Base-by-base conservation (phyloP, 306 rosid genomes). In the Fragaria ananassa region DNA sequence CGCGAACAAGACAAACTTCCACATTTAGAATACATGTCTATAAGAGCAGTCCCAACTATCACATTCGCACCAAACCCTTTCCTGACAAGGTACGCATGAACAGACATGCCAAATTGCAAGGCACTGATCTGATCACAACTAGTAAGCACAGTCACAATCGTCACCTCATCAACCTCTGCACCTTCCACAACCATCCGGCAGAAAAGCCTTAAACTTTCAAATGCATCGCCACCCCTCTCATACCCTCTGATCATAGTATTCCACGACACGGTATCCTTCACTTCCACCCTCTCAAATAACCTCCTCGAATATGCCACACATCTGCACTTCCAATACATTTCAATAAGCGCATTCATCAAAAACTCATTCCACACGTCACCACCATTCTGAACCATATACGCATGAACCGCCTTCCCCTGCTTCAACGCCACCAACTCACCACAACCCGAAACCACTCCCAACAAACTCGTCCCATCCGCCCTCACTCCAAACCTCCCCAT, bases 21-120 rank as follows among this genome's bases (percentile, higher is more conserved):
- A 60, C 91, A 89, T 71, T 87, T 89, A 46, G 90, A 80, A 70
- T 89, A 89, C 93, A 87, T 86, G 86, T 83, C 83, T 51, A 87
- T 13, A 41, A 89, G 88, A n/a, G 91, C 82, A 61, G 89, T 84
- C 65, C 81, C 85, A 74, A 87, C 87, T 37, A 80, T 80, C 14
- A 79, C 74, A 79, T 86, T 87, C 53, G 34, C 78, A 46, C 81
- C 78, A 84, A 84, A 82, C 50, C 90, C 90, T 68, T 65, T 82
- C 81, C 81, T 86, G 41, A 83, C 54, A 45, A 86, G 58, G 78
- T 79, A 87, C 0, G 90, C 84, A 78, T 87, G 91, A 76, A 89
- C 42, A 39, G 82, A 80, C 51, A 79, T 74, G 18, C 90, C 91
- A 74, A 82, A 84, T 29, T 72, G 83, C 86, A 87, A 77, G 8